Conservation (phyloP, 371 early-diverging fungal species). For the Coemansia sp. region DNA sequence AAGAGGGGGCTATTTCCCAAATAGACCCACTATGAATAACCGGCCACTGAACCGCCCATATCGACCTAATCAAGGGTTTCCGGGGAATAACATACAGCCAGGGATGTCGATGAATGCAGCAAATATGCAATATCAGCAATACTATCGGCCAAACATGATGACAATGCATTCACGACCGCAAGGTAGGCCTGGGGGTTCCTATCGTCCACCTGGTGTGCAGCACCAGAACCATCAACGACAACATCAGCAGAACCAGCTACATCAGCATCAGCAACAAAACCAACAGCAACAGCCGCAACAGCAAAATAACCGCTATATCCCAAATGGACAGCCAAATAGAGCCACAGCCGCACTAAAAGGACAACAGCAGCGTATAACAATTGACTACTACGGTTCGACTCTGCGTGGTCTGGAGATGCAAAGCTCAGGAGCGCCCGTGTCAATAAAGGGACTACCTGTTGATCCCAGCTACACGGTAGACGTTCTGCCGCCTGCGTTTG, state of each 20-base stretch:
- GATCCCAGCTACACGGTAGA: slow-evolving; percentile 85
- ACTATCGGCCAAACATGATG: slow-evolving; percentile 19
- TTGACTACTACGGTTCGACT: slow-evolving; percentile 92
- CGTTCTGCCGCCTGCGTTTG: slow-evolving; percentile 83
- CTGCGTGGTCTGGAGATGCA: slow-evolving; percentile 76
- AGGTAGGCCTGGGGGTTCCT: neutral
- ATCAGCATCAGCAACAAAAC: slow-evolving; percentile 1
- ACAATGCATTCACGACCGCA: neutral
- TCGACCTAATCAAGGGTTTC: neutral
- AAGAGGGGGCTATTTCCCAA: neutral
- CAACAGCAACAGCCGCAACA: slow-evolving; percentile 3
- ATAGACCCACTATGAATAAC: slow-evolving; percentile 1
- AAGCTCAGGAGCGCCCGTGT: slow-evolving; percentile 7
- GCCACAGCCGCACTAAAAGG: slow-evolving; percentile 50
- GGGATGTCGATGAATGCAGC: slow-evolving; percentile 4
- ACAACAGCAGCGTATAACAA: slow-evolving; percentile 90
- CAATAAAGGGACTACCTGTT: slow-evolving; percentile 64
- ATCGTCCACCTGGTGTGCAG: neutral
- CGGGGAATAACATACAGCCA: neutral
- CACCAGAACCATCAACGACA: neutral
- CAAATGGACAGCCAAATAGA: slow-evolving; percentile 9
- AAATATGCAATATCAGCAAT: slow-evolving; percentile 12
- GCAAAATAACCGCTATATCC: slow-evolving; percentile 3
- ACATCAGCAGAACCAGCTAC: neutral
- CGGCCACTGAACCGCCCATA: neutral